phyloP scores from a whole-genome alignment of 1,139 yeast species.

The Suhomyces bribrorum region DNA sequence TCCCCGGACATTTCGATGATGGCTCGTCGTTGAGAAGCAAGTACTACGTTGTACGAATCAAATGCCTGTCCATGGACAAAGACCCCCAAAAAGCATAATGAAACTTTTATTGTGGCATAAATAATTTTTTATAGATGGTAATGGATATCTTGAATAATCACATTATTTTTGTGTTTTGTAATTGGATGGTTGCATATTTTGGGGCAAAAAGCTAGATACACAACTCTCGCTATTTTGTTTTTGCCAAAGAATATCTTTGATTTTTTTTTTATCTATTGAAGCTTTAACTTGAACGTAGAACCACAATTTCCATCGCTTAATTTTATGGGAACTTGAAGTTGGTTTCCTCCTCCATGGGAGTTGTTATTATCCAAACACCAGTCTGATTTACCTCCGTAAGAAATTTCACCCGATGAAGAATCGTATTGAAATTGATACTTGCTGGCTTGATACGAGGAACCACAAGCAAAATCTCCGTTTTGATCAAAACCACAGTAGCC shows the following conservation, averaged over 20 bases:
- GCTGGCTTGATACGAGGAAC: constrained; percentile 27
- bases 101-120: constrained; percentile 1
- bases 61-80: constrained; percentile 11
- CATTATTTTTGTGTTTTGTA: not conserved
- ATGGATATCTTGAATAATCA: not conserved
- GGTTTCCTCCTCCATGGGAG: constrained; percentile 44
- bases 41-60: constrained; percentile 14
- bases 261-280: constrained; percentile 1
- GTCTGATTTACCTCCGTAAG: constrained; percentile 61
- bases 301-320: constrained; percentile 50
- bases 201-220: too few relatives aligned
- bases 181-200: too few relatives aligned
- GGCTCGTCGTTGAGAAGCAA: constrained; percentile 10
- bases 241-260: too few relatives aligned
- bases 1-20: constrained; percentile 11
- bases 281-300: constrained; percentile 41
- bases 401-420: constrained; percentile 44
- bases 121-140: not conserved
- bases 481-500: constrained; percentile 68
- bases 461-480: constrained; percentile 36
- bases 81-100: not conserved
- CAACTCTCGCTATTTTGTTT: too few relatives aligned
- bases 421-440: constrained; percentile 59
- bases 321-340: constrained; percentile 54
- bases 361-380: constrained; percentile 62